Conservation (phyloP, 2,329 filamentous ascomycete species). For the Neurospora sp. region DNA sequence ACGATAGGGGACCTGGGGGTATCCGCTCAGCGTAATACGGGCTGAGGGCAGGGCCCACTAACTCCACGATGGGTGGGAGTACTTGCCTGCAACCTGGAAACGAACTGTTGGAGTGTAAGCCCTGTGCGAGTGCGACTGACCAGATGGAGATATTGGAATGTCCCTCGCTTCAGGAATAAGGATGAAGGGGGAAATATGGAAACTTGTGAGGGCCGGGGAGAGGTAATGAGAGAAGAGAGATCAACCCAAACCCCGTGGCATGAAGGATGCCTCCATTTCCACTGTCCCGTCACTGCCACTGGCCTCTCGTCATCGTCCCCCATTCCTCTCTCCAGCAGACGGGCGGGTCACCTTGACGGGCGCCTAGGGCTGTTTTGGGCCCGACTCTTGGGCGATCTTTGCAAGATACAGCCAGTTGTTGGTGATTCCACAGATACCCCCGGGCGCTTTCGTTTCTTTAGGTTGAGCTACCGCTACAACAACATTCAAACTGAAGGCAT, state of each 20-base stretch:
- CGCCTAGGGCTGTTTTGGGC: neutral
- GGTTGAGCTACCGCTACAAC: neutral
- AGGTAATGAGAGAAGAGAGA: neutral
- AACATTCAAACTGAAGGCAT: neutral
- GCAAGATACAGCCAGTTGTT: neutral
- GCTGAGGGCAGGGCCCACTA: neutral
- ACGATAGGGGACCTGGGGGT: neutral
- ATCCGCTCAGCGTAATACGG: neutral
- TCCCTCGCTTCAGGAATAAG: neutral
- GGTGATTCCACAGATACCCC: neutral
- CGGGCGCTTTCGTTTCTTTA: neutral
- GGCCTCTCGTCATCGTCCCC: neutral
- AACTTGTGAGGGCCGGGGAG: neutral
- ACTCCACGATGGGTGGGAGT: neutral
- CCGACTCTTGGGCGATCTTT: neutral
- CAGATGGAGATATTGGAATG: neutral
- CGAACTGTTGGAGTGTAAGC: neutral
- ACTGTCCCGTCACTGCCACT: neutral
- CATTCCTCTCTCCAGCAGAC: neutral
- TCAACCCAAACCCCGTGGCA: neutral
- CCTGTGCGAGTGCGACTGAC: neutral
- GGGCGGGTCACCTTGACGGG: neutral
- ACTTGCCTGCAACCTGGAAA: neutral
- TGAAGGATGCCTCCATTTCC: neutral
- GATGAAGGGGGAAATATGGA: neutral